phyloP scores from a whole-genome alignment of 2,329 filamentous ascomycete species.

The Microcyclosporella mali region DNA sequence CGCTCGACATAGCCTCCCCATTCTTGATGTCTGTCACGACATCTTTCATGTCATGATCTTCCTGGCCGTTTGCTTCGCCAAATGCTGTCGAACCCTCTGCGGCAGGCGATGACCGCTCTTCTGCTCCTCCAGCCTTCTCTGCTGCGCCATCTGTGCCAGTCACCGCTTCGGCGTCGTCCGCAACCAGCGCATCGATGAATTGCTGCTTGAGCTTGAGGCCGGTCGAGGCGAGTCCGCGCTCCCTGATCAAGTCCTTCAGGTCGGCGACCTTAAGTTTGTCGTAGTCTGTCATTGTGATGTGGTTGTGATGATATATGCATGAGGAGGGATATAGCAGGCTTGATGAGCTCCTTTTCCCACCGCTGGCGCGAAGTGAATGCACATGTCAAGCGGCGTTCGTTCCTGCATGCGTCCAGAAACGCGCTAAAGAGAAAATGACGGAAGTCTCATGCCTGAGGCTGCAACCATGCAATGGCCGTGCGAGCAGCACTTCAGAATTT shows the following conservation, averaged over 20 bases:
- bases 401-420: too few species aligned
- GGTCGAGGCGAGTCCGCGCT: conserved; percentile 41
- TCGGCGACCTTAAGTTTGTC: conserved; percentile 43
- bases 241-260: conserved; percentile 42
- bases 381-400: too few species aligned
- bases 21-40: conserved; percentile 8
- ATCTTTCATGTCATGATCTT: conserved; percentile 16
- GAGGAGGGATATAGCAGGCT: neutral
- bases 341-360: neutral
- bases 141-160: neutral
- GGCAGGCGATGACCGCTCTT: conserved; percentile 5
- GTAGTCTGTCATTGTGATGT: conserved; percentile 36
- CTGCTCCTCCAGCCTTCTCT: conserved; percentile 1
- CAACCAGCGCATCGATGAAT: conserved; percentile 41
- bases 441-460: too few species aligned
- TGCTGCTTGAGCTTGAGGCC: conserved; percentile 45
- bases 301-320: neutral
- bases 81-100: conserved; percentile 2
- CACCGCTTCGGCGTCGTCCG: conserved; percentile 3
- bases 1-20: conserved; percentile 2
- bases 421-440: too few species aligned
- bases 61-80: conserved; percentile 2
- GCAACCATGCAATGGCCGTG: too few species aligned
- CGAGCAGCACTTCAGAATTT: too few species aligned
- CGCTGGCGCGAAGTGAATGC: too few species aligned